phyloP scores from a whole-genome alignment of 2,329 filamentous ascomycete species.

The Fusarium sp. region DNA sequence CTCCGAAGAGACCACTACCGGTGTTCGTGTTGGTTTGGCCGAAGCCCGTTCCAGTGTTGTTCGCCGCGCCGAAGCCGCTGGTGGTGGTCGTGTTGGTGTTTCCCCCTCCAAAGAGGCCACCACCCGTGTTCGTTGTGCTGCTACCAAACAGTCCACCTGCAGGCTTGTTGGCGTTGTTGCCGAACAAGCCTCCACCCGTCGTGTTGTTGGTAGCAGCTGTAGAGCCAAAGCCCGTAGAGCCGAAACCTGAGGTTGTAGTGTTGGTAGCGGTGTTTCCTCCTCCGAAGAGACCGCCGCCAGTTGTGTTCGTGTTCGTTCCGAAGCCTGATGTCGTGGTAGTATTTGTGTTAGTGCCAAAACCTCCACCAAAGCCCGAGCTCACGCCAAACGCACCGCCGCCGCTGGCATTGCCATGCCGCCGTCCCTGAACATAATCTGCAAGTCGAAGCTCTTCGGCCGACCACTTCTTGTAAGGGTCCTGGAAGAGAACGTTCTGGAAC shows the following conservation, averaged over 20 bases:
- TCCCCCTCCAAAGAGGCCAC: constrained; percentile 44
- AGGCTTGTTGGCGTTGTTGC: constrained; percentile 39
- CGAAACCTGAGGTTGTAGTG: constrained; percentile 41
- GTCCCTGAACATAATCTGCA: constrained; percentile 89
- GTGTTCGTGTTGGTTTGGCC: constrained; percentile 49
- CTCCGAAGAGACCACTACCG: constrained; percentile 58
- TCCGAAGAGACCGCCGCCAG: constrained; percentile 54
- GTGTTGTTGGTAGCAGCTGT: constrained; percentile 42
- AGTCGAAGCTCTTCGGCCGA: constrained; percentile 87
- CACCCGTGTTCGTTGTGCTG: constrained; percentile 35
- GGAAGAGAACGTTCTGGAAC: constrained; percentile 84
- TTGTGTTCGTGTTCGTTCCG: constrained; percentile 55
- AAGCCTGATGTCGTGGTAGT: constrained; percentile 56
- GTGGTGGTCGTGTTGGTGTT: constrained; percentile 30
- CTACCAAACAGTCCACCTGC: constrained; percentile 45
- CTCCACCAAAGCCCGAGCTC: constrained; percentile 63
- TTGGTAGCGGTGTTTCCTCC: constrained; percentile 47
- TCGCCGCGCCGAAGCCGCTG: constrained; percentile 42
- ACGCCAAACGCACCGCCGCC: constrained; percentile 89
- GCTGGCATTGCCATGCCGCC: constrained; percentile 84
- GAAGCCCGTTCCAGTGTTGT: constrained; percentile 51
- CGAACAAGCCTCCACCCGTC: constrained; percentile 56
- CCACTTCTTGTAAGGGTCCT: constrained; percentile 86
- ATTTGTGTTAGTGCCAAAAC: constrained; percentile 57
- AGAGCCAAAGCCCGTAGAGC: constrained; percentile 57